phyloP scores from a whole-genome alignment of 2,329 filamentous ascomycete species.

The Orbilia quercus region DNA sequence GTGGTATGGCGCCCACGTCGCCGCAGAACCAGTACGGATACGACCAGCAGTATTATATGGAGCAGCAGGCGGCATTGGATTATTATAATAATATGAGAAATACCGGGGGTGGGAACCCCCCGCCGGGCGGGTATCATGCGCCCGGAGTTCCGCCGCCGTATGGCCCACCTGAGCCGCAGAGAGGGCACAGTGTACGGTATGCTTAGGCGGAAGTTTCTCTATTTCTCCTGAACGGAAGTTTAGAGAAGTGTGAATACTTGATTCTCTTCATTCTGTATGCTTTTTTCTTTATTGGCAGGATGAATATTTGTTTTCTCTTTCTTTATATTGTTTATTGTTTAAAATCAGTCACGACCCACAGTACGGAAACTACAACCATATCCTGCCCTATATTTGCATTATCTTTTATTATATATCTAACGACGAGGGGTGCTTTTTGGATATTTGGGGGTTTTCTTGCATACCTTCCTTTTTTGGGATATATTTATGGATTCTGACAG shows the following conservation, averaged over 20 bases:
- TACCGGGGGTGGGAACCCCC: background rate
- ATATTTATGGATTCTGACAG: conserved; percentile 22
- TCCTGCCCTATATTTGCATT: conserved; percentile 16
- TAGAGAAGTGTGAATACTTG: conserved; percentile 9
- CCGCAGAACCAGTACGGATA: conserved; percentile 33
- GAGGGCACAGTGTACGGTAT: conserved; percentile 41
- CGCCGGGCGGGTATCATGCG: conserved; percentile 1
- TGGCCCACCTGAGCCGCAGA: conserved; percentile 17
- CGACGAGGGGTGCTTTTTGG: background rate
- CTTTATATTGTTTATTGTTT: conserved; percentile 36
- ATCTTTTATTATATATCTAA: conserved; percentile 7
- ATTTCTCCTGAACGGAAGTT: background rate
- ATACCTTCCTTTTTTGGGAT: conserved; percentile 29
- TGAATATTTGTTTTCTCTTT: conserved; percentile 5
- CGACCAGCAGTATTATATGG: conserved; percentile 52
- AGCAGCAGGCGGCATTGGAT: conserved; percentile 47
- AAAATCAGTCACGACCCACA: conserved; percentile 30
- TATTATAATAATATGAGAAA: conserved; percentile 48
- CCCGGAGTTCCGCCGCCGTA: conserved; percentile 23
- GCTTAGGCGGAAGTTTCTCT: conserved; percentile 21
- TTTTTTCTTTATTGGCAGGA: background rate
- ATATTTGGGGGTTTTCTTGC: conserved; percentile 11
- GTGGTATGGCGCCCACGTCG: conserved; percentile 22
- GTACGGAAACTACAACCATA: background rate
- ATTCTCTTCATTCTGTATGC: conserved; percentile 7